These are phyloP conservation scores for Plasmodium gonderi DNA, from an alignment of 169 alveolate genomes.

Conservation along the genomic window DNA sequence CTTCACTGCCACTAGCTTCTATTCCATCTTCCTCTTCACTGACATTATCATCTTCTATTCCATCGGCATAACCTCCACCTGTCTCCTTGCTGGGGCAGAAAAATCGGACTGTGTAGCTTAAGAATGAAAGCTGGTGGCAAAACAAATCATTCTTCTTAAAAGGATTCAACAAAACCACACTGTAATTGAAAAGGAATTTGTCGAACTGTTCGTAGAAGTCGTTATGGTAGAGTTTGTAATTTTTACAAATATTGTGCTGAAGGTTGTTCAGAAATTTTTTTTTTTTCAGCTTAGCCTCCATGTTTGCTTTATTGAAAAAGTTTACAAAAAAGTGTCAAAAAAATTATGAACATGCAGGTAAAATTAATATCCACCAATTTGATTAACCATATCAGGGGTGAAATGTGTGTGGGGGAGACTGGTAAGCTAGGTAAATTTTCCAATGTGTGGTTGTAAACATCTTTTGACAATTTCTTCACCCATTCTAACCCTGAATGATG, in stretches of 20 bases:
- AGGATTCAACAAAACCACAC: slow-evolving; percentile 43
- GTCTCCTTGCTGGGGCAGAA: neutral
- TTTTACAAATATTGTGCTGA: slow-evolving; percentile 38
- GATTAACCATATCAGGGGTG: no score
- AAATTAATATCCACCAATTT: no score
- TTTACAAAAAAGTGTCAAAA: no score
- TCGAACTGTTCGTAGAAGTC: slow-evolving; percentile 66
- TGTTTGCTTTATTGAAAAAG: neutral
- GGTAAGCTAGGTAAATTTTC: no score
- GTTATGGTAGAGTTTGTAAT: neutral
- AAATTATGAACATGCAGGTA: no score
- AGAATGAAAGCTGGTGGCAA: slow-evolving; percentile 28
- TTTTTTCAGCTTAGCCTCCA: slow-evolving; percentile 39
- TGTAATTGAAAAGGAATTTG: slow-evolving; percentile 45
- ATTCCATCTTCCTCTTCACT: neutral
- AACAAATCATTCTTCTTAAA: slow-evolving; percentile 45
- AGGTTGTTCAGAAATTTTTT: slow-evolving; percentile 25
- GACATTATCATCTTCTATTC: neutral
- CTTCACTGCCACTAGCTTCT: neutral
- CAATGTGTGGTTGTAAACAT: no score
- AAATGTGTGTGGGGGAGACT: no score
- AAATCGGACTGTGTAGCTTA: slow-evolving; percentile 32
- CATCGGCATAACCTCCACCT: neutral
- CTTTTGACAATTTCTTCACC: no score
- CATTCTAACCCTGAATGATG: no score